Base-by-base conservation (phyloP, 2,329 filamentous ascomycete genomes). In the Botryotinia globosa region DNA sequence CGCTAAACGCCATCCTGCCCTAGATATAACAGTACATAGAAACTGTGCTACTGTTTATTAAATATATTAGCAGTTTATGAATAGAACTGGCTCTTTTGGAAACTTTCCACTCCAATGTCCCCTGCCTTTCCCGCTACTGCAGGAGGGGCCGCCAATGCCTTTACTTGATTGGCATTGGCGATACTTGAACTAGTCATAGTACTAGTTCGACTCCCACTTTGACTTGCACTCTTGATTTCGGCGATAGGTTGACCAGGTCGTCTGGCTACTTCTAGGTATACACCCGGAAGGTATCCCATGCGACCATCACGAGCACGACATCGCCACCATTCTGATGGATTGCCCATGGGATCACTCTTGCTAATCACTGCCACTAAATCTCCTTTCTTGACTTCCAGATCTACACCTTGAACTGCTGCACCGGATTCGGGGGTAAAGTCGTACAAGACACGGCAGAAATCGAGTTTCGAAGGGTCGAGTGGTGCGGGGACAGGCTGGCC, bases 251-350 rank as follows among this genome's bases (percentile, higher is more conserved):
- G 83, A 34, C 84, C 85, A 0, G 88, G 86, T 68, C 86, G 84
- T 78, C 86, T 85, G 39, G 89, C 85, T 66, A 96, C 88, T 82
- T 97, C 94, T 42, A 99, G 87, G 80, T 98, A 99, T 1, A 94
- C 94, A 1, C 91, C 90, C 3, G 97, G 96, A 9, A 99, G 87
- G 80, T 98, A 99, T 12, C 96, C 96, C 78, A 97, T 91, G 39
- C 94, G 88, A 63, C 94, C 94, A 80, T 98, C 94, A 74, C 96
- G 88, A 22, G 95, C 92, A 72, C 96, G 89, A 83, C 97, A 99
- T 76, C 92, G 90, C 96, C 96, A 99, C 96, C 96, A 99, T 80
- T 99, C 95, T 69, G 92, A 96, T 7, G 94, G 89, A 78, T 96
- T 94, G 61, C 96, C 96, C 80, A 95, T 89, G 0, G 96, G 96